These are phyloP conservation scores for Cyphellophora europaea DNA, from an alignment of 2,329 filamentous ascomycete species.

Conservation along the genomic window DNA sequence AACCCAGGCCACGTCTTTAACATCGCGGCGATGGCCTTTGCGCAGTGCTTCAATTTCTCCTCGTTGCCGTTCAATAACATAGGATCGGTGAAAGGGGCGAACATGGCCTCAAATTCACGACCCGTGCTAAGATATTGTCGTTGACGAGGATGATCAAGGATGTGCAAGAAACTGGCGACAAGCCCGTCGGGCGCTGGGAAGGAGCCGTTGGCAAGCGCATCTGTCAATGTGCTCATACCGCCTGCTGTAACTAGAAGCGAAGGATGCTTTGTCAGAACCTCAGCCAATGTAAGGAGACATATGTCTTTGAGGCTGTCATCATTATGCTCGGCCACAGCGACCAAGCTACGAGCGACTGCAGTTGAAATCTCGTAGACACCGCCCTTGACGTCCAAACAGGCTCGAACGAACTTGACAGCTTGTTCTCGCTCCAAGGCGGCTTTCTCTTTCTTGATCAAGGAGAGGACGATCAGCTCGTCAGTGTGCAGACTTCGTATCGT, in stretches of 20 bases:
- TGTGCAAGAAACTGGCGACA: conserved; percentile 75
- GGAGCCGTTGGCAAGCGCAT: conserved; percentile 78
- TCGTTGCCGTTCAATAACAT: conserved; percentile 45
- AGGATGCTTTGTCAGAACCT: conserved; percentile 82
- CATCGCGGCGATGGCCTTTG: conserved; percentile 83
- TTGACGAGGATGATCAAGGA: conserved; percentile 74
- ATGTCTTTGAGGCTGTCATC: conserved; percentile 84
- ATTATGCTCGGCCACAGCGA: conserved; percentile 77
- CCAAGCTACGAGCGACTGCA: conserved; percentile 78
- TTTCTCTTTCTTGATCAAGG: conserved; percentile 89
- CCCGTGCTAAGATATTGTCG: conserved; percentile 78
- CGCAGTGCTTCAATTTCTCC: conserved; percentile 70
- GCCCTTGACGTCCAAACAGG: conserved; percentile 91
- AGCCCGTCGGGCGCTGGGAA: conserved; percentile 91
- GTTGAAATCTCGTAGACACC: conserved; percentile 81
- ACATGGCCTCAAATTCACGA: conserved; percentile 79
- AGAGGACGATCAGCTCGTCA: conserved; percentile 84
- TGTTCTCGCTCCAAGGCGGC: conserved; percentile 96
- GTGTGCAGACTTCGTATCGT: conserved; percentile 83
- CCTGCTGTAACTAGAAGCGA: conserved; percentile 71
- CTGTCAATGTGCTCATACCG: conserved; percentile 78
- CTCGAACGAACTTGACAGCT: conserved; percentile 88
- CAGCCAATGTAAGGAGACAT: conserved; percentile 83
- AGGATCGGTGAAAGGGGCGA: conserved; percentile 88
- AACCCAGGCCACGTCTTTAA: conserved; percentile 91